Evolutionary conservation across 805 yeast genomes (phyloP).

Genomic region (Candida fluviatilis): DNA sequence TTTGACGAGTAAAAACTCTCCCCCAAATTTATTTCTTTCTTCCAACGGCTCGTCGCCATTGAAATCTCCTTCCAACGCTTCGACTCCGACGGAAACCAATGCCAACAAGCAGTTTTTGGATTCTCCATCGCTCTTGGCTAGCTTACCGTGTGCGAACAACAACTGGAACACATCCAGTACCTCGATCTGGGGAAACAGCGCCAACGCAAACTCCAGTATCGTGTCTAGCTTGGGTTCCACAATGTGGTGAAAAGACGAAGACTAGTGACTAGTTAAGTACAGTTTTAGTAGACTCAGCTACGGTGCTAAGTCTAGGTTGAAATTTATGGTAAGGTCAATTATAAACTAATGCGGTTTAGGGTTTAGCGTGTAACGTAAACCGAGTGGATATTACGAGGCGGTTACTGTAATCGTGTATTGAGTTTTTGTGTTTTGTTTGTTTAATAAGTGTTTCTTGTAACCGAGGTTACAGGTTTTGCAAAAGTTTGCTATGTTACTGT

Average conservation of each 20-base stretch:
- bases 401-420: too few species aligned
- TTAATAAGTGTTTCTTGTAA: too few species aligned
- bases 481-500: too few species aligned
- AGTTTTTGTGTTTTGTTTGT: too few species aligned
- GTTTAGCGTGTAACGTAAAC: too few species aligned
- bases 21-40: conserved; percentile 20
- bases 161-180: conserved; percentile 10
- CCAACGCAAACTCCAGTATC: conserved; percentile 7
- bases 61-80: conserved; percentile 1
- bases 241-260: conserved; percentile 14
- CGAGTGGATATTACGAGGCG: too few species aligned
- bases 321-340: too few species aligned
- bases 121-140: conserved; percentile 15
- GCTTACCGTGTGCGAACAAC: conserved; percentile 6
- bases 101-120: conserved; percentile 11
- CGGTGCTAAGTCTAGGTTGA: too few species aligned
- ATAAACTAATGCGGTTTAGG: too few species aligned
- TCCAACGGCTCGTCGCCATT: conserved; percentile 3
- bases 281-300: too few species aligned
- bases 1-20: conserved; percentile 15
- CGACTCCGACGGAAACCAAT: conserved; percentile 5
- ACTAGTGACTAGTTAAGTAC: too few species aligned
- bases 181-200: conserved; percentile 6
- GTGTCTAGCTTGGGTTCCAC: conserved; percentile 14
- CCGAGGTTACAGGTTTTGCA: too few species aligned